Conservation (phyloP, 352 stramenopile species). For the Aphanomyces invadans region DNA sequence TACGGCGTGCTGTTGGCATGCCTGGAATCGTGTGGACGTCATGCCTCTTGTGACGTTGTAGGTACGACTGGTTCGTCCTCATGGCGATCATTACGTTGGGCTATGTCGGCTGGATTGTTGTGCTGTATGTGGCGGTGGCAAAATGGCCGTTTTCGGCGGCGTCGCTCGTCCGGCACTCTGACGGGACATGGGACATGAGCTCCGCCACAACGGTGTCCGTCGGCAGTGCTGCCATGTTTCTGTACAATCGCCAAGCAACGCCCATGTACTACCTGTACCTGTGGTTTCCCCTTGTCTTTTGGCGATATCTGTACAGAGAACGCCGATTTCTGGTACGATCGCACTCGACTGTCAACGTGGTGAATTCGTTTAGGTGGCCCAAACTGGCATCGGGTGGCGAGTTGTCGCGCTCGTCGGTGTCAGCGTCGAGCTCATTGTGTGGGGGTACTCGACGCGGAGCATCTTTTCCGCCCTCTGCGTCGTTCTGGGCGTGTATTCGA, state of each 20-base stretch:
- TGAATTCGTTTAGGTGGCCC: background rate
- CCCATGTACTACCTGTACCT: constrained; percentile 73
- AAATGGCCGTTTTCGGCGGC: constrained; percentile 16
- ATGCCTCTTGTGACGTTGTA: background rate
- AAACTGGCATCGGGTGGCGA: background rate
- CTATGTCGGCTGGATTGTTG: constrained; percentile 70
- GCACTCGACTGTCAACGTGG: no score
- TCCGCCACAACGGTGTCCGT: background rate
- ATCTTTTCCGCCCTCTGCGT: constrained; percentile 62
- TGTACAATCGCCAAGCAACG: constrained; percentile 33
- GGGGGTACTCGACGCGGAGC: constrained; percentile 15
- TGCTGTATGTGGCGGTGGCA: constrained; percentile 39
- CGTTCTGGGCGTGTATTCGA: constrained; percentile 42
- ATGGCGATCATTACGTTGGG: constrained; percentile 62
- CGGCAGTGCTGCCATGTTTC: background rate
- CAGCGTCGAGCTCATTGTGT: constrained; percentile 22
- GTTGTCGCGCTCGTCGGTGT: constrained; percentile 5
- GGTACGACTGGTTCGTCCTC: constrained; percentile 78
- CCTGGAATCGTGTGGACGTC: no score
- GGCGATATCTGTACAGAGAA: constrained; percentile 47
- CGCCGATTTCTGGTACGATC: constrained; percentile 27
- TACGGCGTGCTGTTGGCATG: no score
- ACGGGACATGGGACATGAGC: background rate
- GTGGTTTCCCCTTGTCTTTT: constrained; percentile 58
- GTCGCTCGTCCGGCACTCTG: background rate